These are phyloP conservation scores for Cyanophora paradoxa DNA, from an alignment of 78 protist genomes.

Conservation along the genomic window DNA sequence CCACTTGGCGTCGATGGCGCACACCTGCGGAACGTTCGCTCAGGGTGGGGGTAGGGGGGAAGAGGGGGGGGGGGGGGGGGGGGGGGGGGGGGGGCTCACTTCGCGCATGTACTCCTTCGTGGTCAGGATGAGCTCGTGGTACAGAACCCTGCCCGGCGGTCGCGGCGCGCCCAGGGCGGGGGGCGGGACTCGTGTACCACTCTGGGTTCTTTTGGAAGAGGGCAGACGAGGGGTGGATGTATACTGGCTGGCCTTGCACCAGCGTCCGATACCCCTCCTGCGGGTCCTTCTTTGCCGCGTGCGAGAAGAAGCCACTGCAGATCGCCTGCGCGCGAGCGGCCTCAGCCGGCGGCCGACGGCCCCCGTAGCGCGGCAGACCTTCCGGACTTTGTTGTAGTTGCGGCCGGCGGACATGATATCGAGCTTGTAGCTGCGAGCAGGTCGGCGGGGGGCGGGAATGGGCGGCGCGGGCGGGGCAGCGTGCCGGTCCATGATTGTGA, in stretches of 20 bases:
- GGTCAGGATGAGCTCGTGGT: slow-evolving; percentile 89
- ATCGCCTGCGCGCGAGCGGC: too few species aligned
- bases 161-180: background rate
- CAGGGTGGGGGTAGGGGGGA: background rate
- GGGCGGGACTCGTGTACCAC: slow-evolving; percentile 38
- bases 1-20: slow-evolving; percentile 92
- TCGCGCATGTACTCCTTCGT: slow-evolving; percentile 97
- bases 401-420: slow-evolving; percentile 73
- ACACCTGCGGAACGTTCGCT: background rate
- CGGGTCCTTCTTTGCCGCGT: slow-evolving; percentile 95
- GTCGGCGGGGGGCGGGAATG: background rate
- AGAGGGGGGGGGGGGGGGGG: background rate
- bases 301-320: slow-evolving; percentile 82
- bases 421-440: slow-evolving; percentile 37
- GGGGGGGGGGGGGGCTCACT: slow-evolving; percentile 7
- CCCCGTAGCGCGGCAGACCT: too few species aligned
- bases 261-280: slow-evolving; percentile 91
- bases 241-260: slow-evolving; percentile 78
- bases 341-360: too few species aligned
- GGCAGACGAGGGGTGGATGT: slow-evolving; percentile 92
- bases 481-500: slow-evolving; percentile 87
- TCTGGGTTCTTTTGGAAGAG: slow-evolving; percentile 88
- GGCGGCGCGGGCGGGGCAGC: background rate
- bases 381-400: slow-evolving; percentile 64
- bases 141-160: slow-evolving; percentile 49